Evolutionary conservation across 2,329 filamentous ascomycete genomes (phyloP).

Genomic region (Juglanconis juglandina): DNA sequence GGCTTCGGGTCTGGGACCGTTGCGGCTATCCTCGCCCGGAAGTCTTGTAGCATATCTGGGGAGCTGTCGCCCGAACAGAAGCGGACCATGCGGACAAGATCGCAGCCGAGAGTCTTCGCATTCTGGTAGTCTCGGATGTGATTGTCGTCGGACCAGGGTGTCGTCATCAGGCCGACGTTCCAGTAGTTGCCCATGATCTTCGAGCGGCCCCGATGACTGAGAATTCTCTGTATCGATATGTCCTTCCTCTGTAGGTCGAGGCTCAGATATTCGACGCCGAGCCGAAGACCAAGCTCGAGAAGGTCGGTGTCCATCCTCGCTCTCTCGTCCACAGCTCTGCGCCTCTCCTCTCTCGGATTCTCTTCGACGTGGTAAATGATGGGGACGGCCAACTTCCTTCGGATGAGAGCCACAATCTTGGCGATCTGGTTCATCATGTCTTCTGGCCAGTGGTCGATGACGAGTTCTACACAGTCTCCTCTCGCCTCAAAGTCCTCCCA

Average conservation of each 20-base stretch:
- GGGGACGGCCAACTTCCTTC: slow-evolving; percentile 53
- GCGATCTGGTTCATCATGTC: slow-evolving; percentile 48
- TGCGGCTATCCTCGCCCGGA: slow-evolving; percentile 44
- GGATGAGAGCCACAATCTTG: slow-evolving; percentile 54
- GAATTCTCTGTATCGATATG: slow-evolving; percentile 43
- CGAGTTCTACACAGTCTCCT: slow-evolving; percentile 58
- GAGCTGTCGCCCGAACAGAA: slow-evolving; percentile 55
- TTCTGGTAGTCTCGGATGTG: slow-evolving; percentile 52
- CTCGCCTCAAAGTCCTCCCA: slow-evolving; percentile 53
- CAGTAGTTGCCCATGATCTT: slow-evolving; percentile 60
- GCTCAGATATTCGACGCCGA: slow-evolving; percentile 64
- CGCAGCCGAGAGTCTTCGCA: slow-evolving; percentile 55
- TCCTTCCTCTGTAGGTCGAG: slow-evolving; percentile 59
- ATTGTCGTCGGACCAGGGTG: slow-evolving; percentile 53
- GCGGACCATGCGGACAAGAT: slow-evolving; percentile 59
- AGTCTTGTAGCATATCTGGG: slow-evolving; percentile 43
- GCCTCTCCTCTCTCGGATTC: slow-evolving; percentile 40
- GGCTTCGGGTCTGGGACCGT: slow-evolving; percentile 44
- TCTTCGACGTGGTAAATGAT: slow-evolving; percentile 58
- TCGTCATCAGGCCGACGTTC: slow-evolving; percentile 40
- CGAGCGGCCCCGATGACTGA: slow-evolving; percentile 52
- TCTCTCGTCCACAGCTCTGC: slow-evolving; percentile 34
- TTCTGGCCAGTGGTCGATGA: slow-evolving; percentile 55
- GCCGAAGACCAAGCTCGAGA: slow-evolving; percentile 60
- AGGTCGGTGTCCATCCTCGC: slow-evolving; percentile 51